Base-by-base conservation (phyloP, 257 asterid genomes). In the Petunia secreta region DNA sequence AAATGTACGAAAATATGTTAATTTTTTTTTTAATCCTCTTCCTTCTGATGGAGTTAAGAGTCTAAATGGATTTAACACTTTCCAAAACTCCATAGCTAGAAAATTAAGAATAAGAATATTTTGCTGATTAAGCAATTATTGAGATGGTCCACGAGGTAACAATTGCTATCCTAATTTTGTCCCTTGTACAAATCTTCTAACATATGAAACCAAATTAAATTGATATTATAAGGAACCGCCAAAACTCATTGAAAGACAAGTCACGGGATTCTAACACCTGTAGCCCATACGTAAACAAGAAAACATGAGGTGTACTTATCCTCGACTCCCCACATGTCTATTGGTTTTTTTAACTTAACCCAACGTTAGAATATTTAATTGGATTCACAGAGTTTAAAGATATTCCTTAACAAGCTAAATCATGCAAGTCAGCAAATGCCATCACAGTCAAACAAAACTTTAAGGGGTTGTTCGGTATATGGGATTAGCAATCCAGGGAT, bases 111-210 rank as follows among this genome's bases (percentile, higher is more conserved):
- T 3, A 55, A 3, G 0, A 25, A 60, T 60, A 2, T 10, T 44
- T 69, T 3, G 8, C 5, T 46, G 14, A 69, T 44, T 69, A 9
- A 71, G 1, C 77, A 71, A 25, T 48, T 48, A 71, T 71, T 71
- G 6, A 71, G 14, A 71, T 71, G 60, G 77, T 46, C 77, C 34
- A 48, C 44, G 5, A 4, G 16, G 6, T 1, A 71, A 48, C 60
- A 48, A 46, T 46, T 48, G 43, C 60, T 71, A 71, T 46, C 44
- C 60, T 71, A 71, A 48, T 25, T 71, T 71, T 71, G 77, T 48
- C 77, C 60, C 77, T 71, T 10, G 1, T 48, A 69, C 7, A 46
- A 9, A 44, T 46, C 9, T 16, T n/a, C 3, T n/a, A 68, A 41
- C 52, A 9, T 69, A 69, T 69, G 15, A 8, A 46, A 2, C 76